These are phyloP conservation scores for Penicillium fimorum DNA, from an alignment of 495 filamentous ascomycete species.

Conservation along the genomic window DNA sequence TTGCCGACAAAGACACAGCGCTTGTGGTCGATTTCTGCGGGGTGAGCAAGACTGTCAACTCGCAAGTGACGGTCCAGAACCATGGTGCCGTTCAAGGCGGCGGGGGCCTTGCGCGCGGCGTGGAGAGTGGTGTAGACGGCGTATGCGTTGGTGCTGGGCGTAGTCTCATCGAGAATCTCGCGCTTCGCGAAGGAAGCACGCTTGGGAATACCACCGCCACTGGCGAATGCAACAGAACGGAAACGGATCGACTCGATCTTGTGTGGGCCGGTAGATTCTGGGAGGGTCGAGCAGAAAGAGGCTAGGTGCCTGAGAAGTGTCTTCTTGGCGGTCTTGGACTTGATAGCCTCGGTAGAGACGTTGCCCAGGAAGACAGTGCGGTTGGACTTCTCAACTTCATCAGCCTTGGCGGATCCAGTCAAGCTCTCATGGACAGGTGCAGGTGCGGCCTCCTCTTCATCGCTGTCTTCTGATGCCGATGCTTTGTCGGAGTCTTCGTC, in stretches of 20 bases:
- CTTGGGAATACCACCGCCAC: slow-evolving; percentile 71
- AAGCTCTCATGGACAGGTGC: slow-evolving; percentile 60
- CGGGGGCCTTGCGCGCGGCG: slow-evolving; percentile 72
- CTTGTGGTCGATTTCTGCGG: slow-evolving; percentile 73
- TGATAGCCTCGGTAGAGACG: slow-evolving; percentile 77
- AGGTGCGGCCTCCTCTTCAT: slow-evolving; percentile 20
- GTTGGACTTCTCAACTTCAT: slow-evolving; percentile 77
- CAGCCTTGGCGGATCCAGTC: slow-evolving; percentile 34
- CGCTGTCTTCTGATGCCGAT: slow-evolving; percentile 8
- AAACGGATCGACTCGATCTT: slow-evolving; percentile 89
- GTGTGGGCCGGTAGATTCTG: slow-evolving; percentile 49
- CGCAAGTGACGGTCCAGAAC: slow-evolving; percentile 86
- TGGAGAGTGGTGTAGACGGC: slow-evolving; percentile 73
- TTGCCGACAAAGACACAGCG: slow-evolving; percentile 97
- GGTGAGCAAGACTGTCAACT: slow-evolving; percentile 88
- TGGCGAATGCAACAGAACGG: slow-evolving; percentile 80
- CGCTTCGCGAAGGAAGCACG: slow-evolving; percentile 84
- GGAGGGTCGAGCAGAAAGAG: slow-evolving; percentile 52
- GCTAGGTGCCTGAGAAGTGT: slow-evolving; percentile 64
- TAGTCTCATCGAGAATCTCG: slow-evolving; percentile 79
- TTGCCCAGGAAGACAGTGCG: slow-evolving; percentile 94
- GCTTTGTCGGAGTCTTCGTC: slow-evolving; percentile 30
- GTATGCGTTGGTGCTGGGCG: slow-evolving; percentile 93
- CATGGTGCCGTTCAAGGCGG: slow-evolving; percentile 75
- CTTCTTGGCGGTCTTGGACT: slow-evolving; percentile 76